A percentile compares a stretch with the other conserved stretches of the same genome.
These are phyloP conservation scores for Eudorina sp. DNA, from an alignment of 139 green algal species.

Conservation along the genomic window DNA sequence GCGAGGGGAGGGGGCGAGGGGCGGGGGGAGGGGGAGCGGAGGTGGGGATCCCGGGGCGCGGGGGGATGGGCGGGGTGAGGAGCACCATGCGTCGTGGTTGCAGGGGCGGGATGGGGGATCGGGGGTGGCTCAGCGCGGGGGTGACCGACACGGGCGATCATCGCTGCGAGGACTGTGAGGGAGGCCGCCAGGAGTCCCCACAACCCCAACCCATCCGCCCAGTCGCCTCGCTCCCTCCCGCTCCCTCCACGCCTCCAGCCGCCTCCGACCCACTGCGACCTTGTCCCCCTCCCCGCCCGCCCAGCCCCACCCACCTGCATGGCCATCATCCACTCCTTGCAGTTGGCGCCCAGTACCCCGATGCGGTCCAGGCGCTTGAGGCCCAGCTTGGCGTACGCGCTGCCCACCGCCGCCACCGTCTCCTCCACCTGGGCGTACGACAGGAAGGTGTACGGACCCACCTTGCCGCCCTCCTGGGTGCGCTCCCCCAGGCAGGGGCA, in stretches of 20 bases:
- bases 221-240: too few relatives aligned
- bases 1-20: neutral
- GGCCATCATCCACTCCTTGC: constrained; percentile 80
- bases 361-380: constrained; percentile 58
- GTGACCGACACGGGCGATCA: too few relatives aligned
- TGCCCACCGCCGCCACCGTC: constrained; percentile 33
- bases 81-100: too few relatives aligned
- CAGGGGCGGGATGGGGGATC: too few relatives aligned
- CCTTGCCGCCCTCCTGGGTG: constrained; percentile 6
- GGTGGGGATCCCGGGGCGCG: too few relatives aligned
- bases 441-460: constrained; percentile 63
- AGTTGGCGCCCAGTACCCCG: constrained; percentile 75
- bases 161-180: too few relatives aligned
- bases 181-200: too few relatives aligned
- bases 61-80: too few relatives aligned
- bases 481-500: constrained; percentile 66
- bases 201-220: too few relatives aligned
- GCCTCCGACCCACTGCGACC: neutral
- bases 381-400: constrained; percentile 55
- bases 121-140: too few relatives aligned
- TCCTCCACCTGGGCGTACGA: constrained; percentile 64
- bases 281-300: neutral
- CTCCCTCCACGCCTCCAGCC: neutral
- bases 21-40: neutral
- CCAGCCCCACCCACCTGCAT: constrained; percentile 69